Evolutionary conservation across 2,329 filamentous ascomycete species (phyloP), one percentile per base, ranked within the genome.

Genomic region (Beauveria brongniartii): DNA sequence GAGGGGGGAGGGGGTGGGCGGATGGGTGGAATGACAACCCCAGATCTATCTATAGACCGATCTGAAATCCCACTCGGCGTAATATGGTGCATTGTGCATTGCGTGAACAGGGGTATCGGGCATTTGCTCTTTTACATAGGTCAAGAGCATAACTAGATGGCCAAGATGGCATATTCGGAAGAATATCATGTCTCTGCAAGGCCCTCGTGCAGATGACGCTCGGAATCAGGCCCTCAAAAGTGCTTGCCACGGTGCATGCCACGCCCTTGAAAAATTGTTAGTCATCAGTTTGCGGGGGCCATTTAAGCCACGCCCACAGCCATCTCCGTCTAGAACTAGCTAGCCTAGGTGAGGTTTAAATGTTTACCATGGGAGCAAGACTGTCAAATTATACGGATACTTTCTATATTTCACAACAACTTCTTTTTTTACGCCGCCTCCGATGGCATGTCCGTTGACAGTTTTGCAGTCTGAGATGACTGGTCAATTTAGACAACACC

Each of bases 1-100:
- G 26, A 7, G n/a, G 50, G 58, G 28, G 57, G n/a, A n/a, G n/a
- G n/a, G 50, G 24, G 48, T 22, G 22, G 7, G 50, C 30, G 58
- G 5, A 9, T 28, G 12, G 18, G 22, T 22, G 16, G 8, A 22
- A 52, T 51, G 47, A 51, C 47, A 43, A 55, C 57, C 56, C 57
- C 57, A 53, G 57, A 59, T 59, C 47, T 59, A 59, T 46, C 37
- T 59, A 46, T 59, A 28, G 57, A 40, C 20, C 57, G 57, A 59
- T 59, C 57, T 52, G 14, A 14, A 34, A 44, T 53, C 26, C 56
- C 47, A 59, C 55, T 18, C 28, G 30, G 44, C 43, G 34, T 28
- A 50, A 43, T n/a, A 37, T 5, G 22, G 22, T 22, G 22, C 4
- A 37, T 20, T 26, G 46, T 20, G 40, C 22, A n/a, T 34, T 44